phyloP scores from a whole-genome alignment of 176 grass and related monocot species.

The Cenchrus americanus region DNA sequence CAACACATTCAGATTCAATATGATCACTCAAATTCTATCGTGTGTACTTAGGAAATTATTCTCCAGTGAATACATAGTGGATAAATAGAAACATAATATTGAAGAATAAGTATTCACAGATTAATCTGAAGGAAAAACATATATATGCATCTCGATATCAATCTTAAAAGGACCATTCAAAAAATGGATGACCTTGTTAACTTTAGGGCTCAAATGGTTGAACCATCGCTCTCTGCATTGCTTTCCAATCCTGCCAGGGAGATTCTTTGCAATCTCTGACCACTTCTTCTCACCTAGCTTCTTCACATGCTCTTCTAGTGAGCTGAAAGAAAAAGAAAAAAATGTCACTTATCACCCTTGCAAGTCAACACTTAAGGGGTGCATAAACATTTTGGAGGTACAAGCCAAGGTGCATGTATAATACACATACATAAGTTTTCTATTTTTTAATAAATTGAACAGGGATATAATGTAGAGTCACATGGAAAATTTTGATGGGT shows the following conservation, averaged over 20 bases:
- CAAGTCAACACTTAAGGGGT: background rate
- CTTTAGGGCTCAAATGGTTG: constrained; percentile 39
- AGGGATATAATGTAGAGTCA: background rate
- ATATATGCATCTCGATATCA: background rate
- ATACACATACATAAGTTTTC: background rate
- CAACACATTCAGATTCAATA: background rate
- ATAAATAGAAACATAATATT: background rate
- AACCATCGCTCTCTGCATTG: constrained; percentile 45
- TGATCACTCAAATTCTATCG: background rate
- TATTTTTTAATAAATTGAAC: background rate
- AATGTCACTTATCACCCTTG: background rate
- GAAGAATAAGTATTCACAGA: background rate
- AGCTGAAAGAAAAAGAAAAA: background rate
- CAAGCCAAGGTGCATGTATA: background rate
- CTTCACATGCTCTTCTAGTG: background rate
- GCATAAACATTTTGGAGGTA: background rate
- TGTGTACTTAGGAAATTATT: background rate
- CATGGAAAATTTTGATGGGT: background rate
- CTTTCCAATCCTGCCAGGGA: constrained; percentile 29
- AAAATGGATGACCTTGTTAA: constrained; percentile 12
- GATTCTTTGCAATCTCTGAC: constrained; percentile 12
- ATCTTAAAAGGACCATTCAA: background rate
- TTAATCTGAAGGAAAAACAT: background rate
- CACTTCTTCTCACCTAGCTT: constrained; percentile 20
- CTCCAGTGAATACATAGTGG: background rate